phyloP scores from a whole-genome alignment of 225 moss, liverwort and hornwort species.

The Antitrichia curtipendula region DNA sequence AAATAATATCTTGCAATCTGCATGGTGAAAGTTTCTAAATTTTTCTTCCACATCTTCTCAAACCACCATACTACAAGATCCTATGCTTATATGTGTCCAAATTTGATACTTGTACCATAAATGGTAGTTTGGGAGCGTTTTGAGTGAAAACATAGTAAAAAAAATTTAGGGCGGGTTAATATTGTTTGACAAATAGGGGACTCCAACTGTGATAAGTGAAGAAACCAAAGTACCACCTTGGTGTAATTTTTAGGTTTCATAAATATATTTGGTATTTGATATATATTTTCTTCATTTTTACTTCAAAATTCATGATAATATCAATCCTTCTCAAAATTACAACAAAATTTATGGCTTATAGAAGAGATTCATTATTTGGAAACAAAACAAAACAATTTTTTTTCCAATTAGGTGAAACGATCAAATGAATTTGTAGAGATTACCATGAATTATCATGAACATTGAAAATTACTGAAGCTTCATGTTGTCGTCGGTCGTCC shows the following conservation, averaged over 20 bases:
- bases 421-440: not conserved
- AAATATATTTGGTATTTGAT: not conserved
- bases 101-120: no score
- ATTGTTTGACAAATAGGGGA: not conserved
- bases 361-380: not conserved
- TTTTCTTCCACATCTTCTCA: no score
- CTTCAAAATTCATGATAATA: not conserved
- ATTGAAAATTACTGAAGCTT: not conserved
- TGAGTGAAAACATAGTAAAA: no score
- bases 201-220: not conserved
- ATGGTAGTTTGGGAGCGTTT: no score
- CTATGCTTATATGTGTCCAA: no score
- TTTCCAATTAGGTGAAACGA: not conserved
- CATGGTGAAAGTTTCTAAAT: no score
- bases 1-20: no score
- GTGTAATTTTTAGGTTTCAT: not conserved
- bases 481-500: not conserved
- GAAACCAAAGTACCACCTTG: not conserved
- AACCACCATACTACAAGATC: no score
- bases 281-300: not conserved
- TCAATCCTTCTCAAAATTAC: not conserved
- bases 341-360: no score
- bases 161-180: no score
- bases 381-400: not conserved
- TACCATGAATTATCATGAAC: not conserved